Base-by-base conservation (phyloP, 2,329 filamentous ascomycete genomes). In the Fusarium sp. region DNA sequence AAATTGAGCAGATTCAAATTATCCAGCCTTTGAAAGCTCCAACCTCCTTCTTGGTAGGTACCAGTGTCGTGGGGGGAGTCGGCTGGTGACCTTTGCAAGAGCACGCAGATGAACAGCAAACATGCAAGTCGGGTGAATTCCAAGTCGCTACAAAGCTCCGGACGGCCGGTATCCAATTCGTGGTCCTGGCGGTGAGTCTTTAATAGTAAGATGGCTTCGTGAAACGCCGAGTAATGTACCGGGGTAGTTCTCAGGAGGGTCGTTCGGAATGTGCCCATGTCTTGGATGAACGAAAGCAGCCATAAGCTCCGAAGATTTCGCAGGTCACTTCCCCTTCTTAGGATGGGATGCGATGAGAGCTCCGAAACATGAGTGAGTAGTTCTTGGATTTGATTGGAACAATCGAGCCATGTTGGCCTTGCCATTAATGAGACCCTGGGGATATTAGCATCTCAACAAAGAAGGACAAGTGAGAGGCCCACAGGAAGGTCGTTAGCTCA, bases 371-470 rank as follows among this genome's bases (percentile, higher is more conserved):
- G 41, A 7, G 11, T 26, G 4, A 51, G 63, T 1, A 66, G 24
- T 3, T 65, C 63, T 39, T 65, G 41, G 14, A 66, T 65, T 31
- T 66, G 63, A 11, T 66, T 66, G 9, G 63, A 66, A 45, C 63
- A 66, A 10, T 66, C 60, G 15, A 66, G 49, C 63, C 63, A 66
- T 11, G 49, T 65, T 1, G 63, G 63, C 7, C 54, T 65, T 11
- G 42, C 36, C 60, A 65, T 66, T 6, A 49, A 52, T 1, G 63
- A 66, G 11, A 54, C 63, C 60, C 63, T 22, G 14, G 22, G 4
- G 6, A 28, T 41, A 18, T 56, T 14, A 57, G 60, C 28, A 14
- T 20, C 24, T 38, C 31, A 48, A 56, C 22, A 49, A 20, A 22
- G 0, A 6, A 14, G 28, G 12, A 17, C 36, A 31, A 28, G 14